These are phyloP conservation scores for Macrotyloma uniflorum DNA, from an alignment of 306 rosid genomes.

Conservation along the genomic window DNA sequence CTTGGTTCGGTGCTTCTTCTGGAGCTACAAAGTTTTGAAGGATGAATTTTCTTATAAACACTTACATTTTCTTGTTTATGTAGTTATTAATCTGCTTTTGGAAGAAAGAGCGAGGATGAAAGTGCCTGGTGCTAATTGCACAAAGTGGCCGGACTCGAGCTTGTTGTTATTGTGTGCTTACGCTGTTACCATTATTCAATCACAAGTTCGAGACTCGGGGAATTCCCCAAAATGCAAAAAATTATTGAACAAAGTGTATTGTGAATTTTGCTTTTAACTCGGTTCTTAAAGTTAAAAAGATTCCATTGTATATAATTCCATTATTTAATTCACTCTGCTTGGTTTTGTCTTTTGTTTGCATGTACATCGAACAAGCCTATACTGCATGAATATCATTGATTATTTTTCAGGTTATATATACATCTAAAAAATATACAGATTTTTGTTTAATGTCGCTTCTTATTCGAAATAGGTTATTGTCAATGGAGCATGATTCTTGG, in stretches of 20 bases:
- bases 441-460: too few relatives aligned
- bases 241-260: neutral
- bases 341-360: too few relatives aligned
- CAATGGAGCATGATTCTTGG: too few relatives aligned
- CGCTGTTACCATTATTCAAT: neutral
- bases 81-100: neutral
- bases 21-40: constrained; percentile 25
- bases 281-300: neutral
- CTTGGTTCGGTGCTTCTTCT: constrained; percentile 2
- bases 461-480: too few relatives aligned
- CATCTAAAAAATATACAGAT: too few relatives aligned
- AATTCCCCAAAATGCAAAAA: neutral
- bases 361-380: too few relatives aligned
- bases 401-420: too few relatives aligned
- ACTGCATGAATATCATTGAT: too few relatives aligned
- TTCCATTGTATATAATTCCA: constrained; percentile 24
- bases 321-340: neutral
- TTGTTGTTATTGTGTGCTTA: neutral
- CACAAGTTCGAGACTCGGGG: neutral
- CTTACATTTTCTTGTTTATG: constrained; percentile 2
- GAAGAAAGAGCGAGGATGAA: constrained; percentile 1
- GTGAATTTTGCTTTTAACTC: neutral
- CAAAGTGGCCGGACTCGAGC: neutral
- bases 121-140: neutral
- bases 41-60: neutral